Percentiles rank a stretch among this genome's conserved stretches.
Conservation (phyloP, 495 filamentous ascomycete species). For the Amphirosellinia nigrospora region DNA sequence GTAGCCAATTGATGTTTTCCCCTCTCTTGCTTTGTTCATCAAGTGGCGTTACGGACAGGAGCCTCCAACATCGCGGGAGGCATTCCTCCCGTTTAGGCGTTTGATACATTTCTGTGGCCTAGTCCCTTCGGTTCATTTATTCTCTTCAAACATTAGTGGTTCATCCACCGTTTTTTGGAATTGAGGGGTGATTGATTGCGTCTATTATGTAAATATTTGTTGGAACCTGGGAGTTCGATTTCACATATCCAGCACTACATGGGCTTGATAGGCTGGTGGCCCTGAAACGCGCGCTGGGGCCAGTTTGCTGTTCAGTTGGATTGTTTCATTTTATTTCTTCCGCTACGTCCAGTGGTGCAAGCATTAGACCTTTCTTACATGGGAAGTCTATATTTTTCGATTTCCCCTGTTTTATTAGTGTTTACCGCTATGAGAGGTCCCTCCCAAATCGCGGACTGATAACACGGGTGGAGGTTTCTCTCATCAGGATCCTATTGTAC, state of each 20-base stretch:
- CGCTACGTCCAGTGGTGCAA: constrained; percentile 1
- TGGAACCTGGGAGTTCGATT: not conserved
- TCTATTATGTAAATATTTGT: not conserved
- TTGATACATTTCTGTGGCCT: constrained; percentile 24
- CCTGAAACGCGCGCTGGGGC: not conserved
- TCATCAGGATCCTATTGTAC: constrained; percentile 13
- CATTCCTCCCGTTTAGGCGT: constrained; percentile 32
- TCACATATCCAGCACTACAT: not conserved
- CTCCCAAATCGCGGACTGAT: not conserved
- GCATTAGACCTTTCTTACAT: constrained; percentile 9
- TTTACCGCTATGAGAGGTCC: not conserved
- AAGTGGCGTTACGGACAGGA: constrained; percentile 34
- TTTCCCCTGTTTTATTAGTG: not conserved
- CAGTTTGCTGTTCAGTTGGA: not conserved
- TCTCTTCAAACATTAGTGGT: not conserved
- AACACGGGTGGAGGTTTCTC: not conserved
- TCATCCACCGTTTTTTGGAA: constrained; percentile 10
- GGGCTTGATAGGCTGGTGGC: not conserved
- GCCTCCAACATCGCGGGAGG: constrained; percentile 21
- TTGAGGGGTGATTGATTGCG: not conserved
- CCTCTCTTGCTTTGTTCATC: constrained; percentile 29
- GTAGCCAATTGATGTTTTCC: constrained; percentile 16
- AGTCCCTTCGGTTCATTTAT: not conserved
- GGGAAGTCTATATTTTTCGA: constrained; percentile 10
- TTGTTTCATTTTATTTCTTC: not conserved